A percentile compares a stretch with the other conserved stretches of the same genome.
Evolutionary conservation across 257 asterid genomes (phyloP).

Genomic region (Solanum okadae): DNA sequence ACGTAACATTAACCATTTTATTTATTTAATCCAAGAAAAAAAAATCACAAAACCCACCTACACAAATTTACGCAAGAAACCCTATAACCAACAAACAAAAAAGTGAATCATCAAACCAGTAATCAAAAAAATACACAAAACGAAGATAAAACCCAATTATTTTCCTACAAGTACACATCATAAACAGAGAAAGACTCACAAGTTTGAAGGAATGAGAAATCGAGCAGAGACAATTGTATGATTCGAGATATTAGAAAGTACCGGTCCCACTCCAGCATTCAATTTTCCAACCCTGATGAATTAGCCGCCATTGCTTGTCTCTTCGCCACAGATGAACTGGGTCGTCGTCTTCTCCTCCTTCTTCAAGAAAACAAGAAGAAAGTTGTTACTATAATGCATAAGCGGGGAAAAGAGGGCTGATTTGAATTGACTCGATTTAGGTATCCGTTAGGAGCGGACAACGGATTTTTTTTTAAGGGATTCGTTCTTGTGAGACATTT

Average conservation of each 20-base stretch:
- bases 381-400: neutral
- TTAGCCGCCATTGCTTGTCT: constrained; percentile 35
- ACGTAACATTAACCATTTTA: neutral
- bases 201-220: constrained; percentile 38
- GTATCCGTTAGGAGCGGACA: constrained; percentile 65
- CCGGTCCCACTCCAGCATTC: constrained; percentile 30
- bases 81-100: neutral
- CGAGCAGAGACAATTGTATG: constrained; percentile 35
- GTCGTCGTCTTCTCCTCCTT: constrained; percentile 5
- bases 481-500: too few species aligned
- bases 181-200: constrained; percentile 26
- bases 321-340: constrained; percentile 31
- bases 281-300: neutral
- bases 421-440: constrained; percentile 30
- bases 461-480: neutral
- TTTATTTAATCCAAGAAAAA: neutral
- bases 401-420: neutral
- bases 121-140: neutral
- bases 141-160: neutral
- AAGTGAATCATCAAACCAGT: neutral
- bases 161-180: neutral
- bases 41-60: neutral
- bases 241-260: constrained; percentile 60
- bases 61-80: neutral
- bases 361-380: neutral